Evolutionary conservation across 371 early-diverging fungal species (phyloP).

Genomic region (Mucor velutinosus): DNA sequence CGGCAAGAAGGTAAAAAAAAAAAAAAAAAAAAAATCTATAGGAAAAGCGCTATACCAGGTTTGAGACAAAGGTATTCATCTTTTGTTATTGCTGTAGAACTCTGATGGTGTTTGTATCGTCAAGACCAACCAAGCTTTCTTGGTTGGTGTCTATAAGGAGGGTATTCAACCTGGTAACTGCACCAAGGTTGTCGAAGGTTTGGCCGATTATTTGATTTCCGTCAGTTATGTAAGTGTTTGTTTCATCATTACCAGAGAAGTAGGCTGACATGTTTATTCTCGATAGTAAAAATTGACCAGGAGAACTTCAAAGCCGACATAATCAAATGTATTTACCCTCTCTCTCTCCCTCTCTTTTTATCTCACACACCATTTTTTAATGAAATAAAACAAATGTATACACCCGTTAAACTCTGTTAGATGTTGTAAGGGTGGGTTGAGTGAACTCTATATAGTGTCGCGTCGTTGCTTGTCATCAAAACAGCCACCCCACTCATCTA

Average conservation of each 20-base stretch:
- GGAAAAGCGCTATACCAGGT: not conserved
- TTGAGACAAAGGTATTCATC: no score
- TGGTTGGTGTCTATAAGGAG: conserved; percentile 77
- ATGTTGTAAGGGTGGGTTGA: not conserved
- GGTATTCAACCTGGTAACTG: conserved; percentile 74
- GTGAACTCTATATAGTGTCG: not conserved
- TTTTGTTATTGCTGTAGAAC: conserved; percentile 49
- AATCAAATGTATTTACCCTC: not conserved
- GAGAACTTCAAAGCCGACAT: not conserved
- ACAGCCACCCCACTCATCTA: not conserved
- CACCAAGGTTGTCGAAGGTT: conserved; percentile 75
- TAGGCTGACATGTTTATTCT: not conserved
- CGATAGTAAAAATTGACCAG: not conserved
- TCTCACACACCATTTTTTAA: not conserved
- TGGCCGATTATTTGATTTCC: conserved; percentile 83
- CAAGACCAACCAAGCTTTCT: conserved; percentile 82
- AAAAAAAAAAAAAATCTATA: conserved; percentile 12
- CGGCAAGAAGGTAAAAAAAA: conserved; percentile 74
- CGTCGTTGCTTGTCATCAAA: not conserved
- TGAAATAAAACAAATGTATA: conserved; percentile 1
- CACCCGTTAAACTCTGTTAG: not conserved
- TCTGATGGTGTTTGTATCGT: conserved; percentile 71
- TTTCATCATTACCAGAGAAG: not conserved
- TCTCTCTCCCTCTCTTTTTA: not conserved
- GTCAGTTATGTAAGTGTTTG: conserved; percentile 64